phyloP scores from a whole-genome alignment of 768 basidiomycete genomes.

The Auricularia sp. region DNA sequence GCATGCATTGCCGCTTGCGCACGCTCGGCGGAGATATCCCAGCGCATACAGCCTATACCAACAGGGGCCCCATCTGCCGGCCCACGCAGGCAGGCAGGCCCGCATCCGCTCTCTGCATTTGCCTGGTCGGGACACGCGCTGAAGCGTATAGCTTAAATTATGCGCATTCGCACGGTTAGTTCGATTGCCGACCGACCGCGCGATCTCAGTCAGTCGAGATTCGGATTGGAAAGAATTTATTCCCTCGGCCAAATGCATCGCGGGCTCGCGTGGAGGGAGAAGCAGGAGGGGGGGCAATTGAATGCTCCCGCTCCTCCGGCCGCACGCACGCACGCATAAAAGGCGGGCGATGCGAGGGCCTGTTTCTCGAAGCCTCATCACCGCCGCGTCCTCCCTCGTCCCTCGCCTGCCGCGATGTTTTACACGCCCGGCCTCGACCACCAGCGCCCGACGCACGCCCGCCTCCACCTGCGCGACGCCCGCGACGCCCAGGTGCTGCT shows the following conservation, averaged over 20 bases:
- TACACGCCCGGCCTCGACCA: slow-evolving; percentile 32
- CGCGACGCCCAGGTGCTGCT: slow-evolving; percentile 58
- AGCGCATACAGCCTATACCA: neutral
- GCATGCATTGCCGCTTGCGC: neutral
- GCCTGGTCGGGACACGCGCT: neutral
- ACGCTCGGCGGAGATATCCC: neutral
- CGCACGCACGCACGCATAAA: neutral
- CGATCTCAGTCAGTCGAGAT: neutral
- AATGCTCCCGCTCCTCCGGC: neutral
- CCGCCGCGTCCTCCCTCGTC: slow-evolving; percentile 3
- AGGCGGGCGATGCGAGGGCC: neutral
- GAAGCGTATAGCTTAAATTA: neutral
- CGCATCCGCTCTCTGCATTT: neutral
- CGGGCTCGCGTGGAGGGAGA: neutral
- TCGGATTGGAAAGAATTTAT: neutral
- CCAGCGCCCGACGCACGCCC: slow-evolving; percentile 55
- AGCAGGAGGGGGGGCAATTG: no score
- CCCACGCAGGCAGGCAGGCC: neutral
- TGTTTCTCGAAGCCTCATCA: neutral
- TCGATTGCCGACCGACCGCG: neutral
- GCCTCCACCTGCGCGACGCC: slow-evolving; percentile 55
- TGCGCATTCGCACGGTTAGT: neutral
- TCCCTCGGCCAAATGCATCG: neutral
- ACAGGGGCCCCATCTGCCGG: neutral
- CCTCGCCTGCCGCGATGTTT: slow-evolving; percentile 23